Base-by-base conservation (phyloP, 495 filamentous ascomycete genomes). In the Annulohypoxylon bovei region DNA sequence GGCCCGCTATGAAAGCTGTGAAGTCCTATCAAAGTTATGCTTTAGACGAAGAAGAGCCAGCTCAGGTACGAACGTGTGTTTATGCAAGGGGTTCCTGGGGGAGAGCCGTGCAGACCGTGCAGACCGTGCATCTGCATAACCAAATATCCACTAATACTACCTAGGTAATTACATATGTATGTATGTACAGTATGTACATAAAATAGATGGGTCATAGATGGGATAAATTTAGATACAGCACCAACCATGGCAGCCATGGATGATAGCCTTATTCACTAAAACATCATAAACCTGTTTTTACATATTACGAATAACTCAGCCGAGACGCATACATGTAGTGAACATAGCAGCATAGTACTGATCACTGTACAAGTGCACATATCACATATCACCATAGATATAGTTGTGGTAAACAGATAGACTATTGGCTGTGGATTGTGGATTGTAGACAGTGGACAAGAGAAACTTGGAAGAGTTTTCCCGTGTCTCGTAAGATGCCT, bases 41-140 rank as follows among this genome's bases (percentile, higher is more conserved):
- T 64, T 56, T 50, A 7, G 60, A 46, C 50, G 55, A 52, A 32
- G 35, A 27, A 49, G 60, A 61, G 44, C 52, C 47, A 55, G 39
- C 58, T 60, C 59, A 62, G 62, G 62, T 42, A 71, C 68, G 49
- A 42, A 52, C 23, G 16, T 25, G 44, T 64, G 42, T 32, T 37
- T 65, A 72, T 72, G 70, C 60, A 72, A 68, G 70, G 69, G 69
- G 40, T 52, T 30, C 18, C 28, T 42, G 18, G 53, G 32, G 35
- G 37, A 28, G 42, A 35, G 16, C 39, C 39, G 39, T 40, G 37
- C 37, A 40, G 37, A 40, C 37, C 37, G 37, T 40, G 37, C 37
- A 40, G 37, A 27, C 57, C 58, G 20, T 62, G 35, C 46, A 65
- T 12, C 42, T 64, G 53, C 59, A 54, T 62, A 62, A 46, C 46